Evolutionary conservation across 305 asterid species (phyloP), one percentile per base, ranked within the genome.

Genomic region (Fraxinus nigra): DNA sequence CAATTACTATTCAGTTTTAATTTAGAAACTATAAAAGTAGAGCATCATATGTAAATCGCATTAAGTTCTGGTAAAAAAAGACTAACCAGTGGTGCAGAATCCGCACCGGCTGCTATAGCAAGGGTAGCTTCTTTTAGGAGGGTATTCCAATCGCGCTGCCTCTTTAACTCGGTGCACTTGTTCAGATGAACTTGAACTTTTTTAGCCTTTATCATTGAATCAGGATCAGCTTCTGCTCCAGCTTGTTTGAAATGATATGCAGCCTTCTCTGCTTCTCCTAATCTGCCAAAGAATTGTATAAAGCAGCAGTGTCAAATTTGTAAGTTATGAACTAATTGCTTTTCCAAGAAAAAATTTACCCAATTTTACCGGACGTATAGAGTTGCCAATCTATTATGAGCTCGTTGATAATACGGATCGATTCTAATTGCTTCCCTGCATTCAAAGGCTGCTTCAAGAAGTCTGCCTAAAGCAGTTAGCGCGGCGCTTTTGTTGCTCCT

Each of bases 401-500:
- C 99, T 77, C 99, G 87, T 76, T 94, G 99, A 74, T 94, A 93
- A 77, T 74, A 84, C 0, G 98, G 99, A 7, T 96, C 99, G 59
- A 94, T 93, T 11, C 95, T 86, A 35, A 96, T 92, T 14, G 99
- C 99, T 85, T 96, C 98, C 48, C 92, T 81, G 88, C 99, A 94
- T 84, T 96, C 99, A 32, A 92, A 85, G 11, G 91, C 98, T 3
- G 99, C 99, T 82, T 94, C 94, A 24, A 93, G 93, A 84, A 94
- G 95, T 89, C 89, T 87, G 46, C 99, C 99, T 61, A 96, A 40
- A 11, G 98, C 97, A 9, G 97, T 91, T 24, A 96, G 86, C 1
- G 99, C 99, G 1, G 99, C 99, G n/a, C 97, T 90, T 85, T 94
- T 96, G 85, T 96, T 96, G 93, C 99, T 94, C 43, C 99, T 76